phyloP scores from a whole-genome alignment of 2,329 filamentous ascomycete genomes.

The Diaporthe nobilis region DNA sequence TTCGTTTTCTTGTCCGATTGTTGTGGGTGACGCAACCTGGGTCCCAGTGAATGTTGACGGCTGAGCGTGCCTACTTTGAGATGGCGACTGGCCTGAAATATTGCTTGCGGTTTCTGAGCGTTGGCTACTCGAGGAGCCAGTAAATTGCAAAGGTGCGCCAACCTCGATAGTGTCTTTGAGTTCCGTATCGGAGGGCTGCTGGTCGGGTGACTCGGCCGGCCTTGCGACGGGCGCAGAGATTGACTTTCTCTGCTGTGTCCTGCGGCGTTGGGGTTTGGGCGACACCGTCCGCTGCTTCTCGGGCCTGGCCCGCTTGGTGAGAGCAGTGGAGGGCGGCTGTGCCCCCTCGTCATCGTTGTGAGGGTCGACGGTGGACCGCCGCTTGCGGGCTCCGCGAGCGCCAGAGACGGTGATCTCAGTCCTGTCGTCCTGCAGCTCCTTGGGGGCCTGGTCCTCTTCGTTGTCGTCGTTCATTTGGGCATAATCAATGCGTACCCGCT shows the following conservation, averaged over 20 bases:
- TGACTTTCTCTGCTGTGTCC: constrained; percentile 57
- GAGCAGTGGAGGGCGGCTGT: background rate
- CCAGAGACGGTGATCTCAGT: constrained; percentile 37
- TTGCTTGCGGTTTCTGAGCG: constrained; percentile 41
- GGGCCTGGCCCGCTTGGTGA: constrained; percentile 29
- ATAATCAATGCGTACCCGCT: constrained; percentile 70
- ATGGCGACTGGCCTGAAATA: constrained; percentile 34
- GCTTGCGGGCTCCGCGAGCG: constrained; percentile 35
- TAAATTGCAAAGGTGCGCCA: constrained; percentile 52
- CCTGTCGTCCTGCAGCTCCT: constrained; percentile 40
- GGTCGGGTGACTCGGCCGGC: constrained; percentile 50
- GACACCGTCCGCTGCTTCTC: constrained; percentile 48
- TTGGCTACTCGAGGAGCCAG: constrained; percentile 37
- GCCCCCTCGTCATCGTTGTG: constrained; percentile 24
- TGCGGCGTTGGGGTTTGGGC: constrained; percentile 53
- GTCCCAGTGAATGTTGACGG: background rate
- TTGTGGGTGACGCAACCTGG: constrained; percentile 27
- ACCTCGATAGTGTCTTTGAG: constrained; percentile 73
- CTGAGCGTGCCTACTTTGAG: constrained; percentile 2
- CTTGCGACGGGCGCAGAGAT: constrained; percentile 36
- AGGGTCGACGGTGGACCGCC: constrained; percentile 31
- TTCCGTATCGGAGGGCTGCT: constrained; percentile 57
- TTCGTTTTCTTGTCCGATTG: constrained; percentile 5
- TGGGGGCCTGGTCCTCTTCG: constrained; percentile 36
- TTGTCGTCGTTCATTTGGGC: constrained; percentile 67